Percentiles rank a stretch among this genome's conserved stretches.
phyloP scores from a whole-genome alignment of 495 filamentous ascomycete species.

The Achaetomiella virescens region DNA sequence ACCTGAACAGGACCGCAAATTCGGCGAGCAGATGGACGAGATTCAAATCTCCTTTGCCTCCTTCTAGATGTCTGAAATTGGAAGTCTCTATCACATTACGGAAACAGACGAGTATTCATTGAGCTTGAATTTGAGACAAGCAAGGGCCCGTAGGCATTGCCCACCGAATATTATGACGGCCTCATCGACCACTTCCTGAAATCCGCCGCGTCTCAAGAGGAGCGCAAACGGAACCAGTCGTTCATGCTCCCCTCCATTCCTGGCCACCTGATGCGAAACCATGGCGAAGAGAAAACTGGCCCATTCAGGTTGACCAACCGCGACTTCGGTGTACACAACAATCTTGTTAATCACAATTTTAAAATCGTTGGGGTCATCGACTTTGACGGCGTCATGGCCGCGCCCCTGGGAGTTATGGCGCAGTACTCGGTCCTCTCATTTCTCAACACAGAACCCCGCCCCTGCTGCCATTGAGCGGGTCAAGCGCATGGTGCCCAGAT shows the following conservation, averaged over 20 bases:
- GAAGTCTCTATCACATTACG: not conserved
- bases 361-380: slow-evolving; percentile 5
- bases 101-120: not conserved
- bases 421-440: not conserved
- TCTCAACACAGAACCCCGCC: not conserved
- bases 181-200: not conserved
- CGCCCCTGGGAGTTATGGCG: slow-evolving; percentile 1
- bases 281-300: not conserved
- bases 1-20: not conserved
- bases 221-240: not conserved
- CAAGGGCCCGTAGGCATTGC: not conserved
- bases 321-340: slow-evolving; percentile 9
- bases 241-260: not conserved
- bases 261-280: not conserved
- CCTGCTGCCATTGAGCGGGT: not conserved
- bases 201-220: not conserved
- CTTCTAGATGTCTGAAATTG: not conserved
- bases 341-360: slow-evolving; percentile 2
- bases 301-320: slow-evolving; percentile 6
- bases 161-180: not conserved
- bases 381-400: slow-evolving; percentile 11
- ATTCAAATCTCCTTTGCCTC: slow-evolving; percentile 1
- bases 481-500: not conserved
- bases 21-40: not conserved
- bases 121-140: no score